Percentiles rank a stretch among this genome's conserved stretches.
phyloP scores from a whole-genome alignment of 148 eudicot species.

The Rhododendron simsii region DNA sequence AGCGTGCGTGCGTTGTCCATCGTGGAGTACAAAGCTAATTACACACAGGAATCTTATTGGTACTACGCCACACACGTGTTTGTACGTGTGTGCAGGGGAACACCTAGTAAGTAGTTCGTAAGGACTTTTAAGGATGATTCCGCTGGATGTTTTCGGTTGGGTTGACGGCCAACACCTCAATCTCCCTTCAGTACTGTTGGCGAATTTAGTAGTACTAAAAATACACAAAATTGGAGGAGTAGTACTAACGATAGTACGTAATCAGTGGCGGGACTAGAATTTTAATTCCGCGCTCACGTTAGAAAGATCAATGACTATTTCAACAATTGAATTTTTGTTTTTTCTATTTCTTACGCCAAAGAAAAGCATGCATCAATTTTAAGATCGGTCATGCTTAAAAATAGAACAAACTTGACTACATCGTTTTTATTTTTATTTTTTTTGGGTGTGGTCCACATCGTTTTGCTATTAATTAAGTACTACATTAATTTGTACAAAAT shows the following conservation, averaged over 20 bases:
- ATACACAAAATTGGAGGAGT: too few species aligned
- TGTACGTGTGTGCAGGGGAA: not conserved
- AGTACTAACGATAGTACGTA: not conserved
- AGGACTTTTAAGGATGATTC: not conserved
- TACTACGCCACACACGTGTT: not conserved
- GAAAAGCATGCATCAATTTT: too few species aligned
- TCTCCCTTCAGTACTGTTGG: not conserved
- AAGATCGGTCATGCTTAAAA: not conserved
- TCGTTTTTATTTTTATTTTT: too few species aligned
- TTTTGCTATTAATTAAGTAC: not conserved
- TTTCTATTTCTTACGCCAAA: too few species aligned
- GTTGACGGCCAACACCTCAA: not conserved
- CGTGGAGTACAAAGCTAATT: not conserved
- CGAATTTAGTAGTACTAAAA: too few species aligned
- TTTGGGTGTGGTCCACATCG: not conserved
- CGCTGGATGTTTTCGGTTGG: not conserved
- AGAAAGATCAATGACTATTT: too few species aligned
- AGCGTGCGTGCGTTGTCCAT: not conserved
- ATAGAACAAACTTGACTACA: too few species aligned
- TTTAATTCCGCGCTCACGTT: too few species aligned
- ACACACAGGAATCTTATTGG: not conserved
- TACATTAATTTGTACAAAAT: not conserved
- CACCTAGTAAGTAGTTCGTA: not conserved
- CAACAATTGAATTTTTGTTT: too few species aligned
- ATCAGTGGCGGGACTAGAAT: too few species aligned